phyloP scores from a whole-genome alignment of 768 basidiomycete species.

The Leucogyrophana mollusca region DNA sequence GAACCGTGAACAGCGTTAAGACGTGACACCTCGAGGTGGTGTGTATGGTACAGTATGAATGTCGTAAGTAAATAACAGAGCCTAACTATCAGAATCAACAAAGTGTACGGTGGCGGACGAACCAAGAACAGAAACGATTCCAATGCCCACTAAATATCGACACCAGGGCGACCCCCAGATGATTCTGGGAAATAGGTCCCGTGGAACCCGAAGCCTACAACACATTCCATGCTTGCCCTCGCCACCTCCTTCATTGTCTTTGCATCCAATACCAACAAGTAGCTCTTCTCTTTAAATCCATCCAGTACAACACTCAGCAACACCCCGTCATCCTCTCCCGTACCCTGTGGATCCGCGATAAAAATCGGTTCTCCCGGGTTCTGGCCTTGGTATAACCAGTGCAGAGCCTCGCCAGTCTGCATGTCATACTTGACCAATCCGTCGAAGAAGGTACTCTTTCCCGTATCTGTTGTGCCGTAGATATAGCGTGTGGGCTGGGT shows the following conservation, averaged over 20 bases:
- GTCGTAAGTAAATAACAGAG: too few relatives aligned
- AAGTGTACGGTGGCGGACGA: conserved; percentile 3
- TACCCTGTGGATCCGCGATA: conserved; percentile 25
- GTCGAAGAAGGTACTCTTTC: conserved; percentile 31
- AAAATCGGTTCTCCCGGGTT: conserved; percentile 39
- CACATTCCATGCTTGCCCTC: conserved; percentile 32
- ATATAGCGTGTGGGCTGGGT: conserved; percentile 32
- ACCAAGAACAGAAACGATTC: background rate
- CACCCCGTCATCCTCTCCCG: conserved; percentile 35
- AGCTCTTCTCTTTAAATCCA: conserved; percentile 27
- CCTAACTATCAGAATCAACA: too few relatives aligned
- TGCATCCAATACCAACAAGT: conserved; percentile 36
- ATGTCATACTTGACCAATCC: conserved; percentile 36
- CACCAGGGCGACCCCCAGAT: conserved; percentile 9
- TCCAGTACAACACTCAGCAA: conserved; percentile 37
- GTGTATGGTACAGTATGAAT: too few relatives aligned
- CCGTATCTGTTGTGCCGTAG: conserved; percentile 27
- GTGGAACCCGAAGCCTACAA: conserved; percentile 37
- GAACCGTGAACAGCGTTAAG: too few relatives aligned
- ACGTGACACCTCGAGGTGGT: too few relatives aligned
- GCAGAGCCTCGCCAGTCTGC: conserved; percentile 15
- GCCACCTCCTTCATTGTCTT: conserved; percentile 34
- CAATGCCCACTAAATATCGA: conserved; percentile 14
- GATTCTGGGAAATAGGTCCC: conserved; percentile 21
- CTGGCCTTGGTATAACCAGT: conserved; percentile 28